Evolutionary conservation across 768 basidiomycete species (phyloP).

Genomic region (Leccinum sublutescens): DNA sequence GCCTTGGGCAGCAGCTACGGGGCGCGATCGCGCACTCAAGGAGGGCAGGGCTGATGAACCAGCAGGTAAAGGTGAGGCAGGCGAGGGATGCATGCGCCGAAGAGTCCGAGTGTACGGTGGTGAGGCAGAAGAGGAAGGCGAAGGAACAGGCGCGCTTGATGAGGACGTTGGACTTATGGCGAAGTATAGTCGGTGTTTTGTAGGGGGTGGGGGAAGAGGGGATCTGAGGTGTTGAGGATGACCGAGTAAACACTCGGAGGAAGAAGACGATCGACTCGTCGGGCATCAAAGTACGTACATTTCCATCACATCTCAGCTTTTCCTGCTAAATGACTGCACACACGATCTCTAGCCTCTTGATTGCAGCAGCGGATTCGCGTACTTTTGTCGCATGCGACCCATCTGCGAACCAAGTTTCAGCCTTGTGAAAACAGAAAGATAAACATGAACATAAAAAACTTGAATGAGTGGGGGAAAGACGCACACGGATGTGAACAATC

Average conservation of each 20-base stretch:
- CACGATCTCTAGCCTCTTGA: too few relatives aligned
- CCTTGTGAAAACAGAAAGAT: neutral
- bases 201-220: too few relatives aligned
- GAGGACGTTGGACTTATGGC: slow-evolving; percentile 79
- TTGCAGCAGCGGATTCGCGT: too few relatives aligned
- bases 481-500: neutral
- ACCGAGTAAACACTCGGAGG: slow-evolving; percentile 69
- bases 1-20: slow-evolving; percentile 35
- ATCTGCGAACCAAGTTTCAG: neutral
- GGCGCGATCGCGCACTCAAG: slow-evolving; percentile 61
- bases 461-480: neutral
- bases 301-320: slow-evolving; percentile 6
- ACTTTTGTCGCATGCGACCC: too few relatives aligned
- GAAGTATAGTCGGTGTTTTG: slow-evolving; percentile 51
- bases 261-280: slow-evolving; percentile 41
- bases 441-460: neutral
- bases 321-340: too few relatives aligned
- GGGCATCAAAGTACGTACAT: slow-evolving; percentile 16
- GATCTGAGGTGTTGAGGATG: slow-evolving; percentile 82
- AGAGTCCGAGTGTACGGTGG: slow-evolving; percentile 43
- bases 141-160: slow-evolving; percentile 87
- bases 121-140: slow-evolving; percentile 49
- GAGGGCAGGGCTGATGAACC: slow-evolving; percentile 87
- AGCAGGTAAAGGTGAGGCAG: slow-evolving; percentile 75
- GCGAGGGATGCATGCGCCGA: slow-evolving; percentile 55